phyloP scores from a whole-genome alignment of 768 basidiomycete species.

The Rhodotorula graminis region DNA sequence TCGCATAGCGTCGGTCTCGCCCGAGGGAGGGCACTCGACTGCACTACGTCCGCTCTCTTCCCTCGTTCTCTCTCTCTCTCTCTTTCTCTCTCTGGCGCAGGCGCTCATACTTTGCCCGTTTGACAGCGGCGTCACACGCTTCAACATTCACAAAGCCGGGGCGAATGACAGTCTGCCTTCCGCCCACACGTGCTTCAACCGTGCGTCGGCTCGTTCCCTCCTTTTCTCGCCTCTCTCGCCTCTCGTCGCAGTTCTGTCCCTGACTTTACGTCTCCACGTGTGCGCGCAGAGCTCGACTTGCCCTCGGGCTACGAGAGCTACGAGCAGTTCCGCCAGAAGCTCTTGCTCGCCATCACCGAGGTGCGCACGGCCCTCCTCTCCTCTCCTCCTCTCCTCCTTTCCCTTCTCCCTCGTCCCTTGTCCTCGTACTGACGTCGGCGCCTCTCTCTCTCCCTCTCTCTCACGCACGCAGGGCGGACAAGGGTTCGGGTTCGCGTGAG shows the following conservation, averaged over 20 bases:
- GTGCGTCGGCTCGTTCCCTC: neutral
- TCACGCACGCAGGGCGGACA: no score
- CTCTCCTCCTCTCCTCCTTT: neutral
- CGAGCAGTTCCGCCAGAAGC: constrained; percentile 86
- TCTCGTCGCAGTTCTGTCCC: no score
- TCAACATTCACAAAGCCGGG: constrained; percentile 37
- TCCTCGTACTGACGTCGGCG: neutral
- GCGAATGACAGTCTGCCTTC: constrained; percentile 20
- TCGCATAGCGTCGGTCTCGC: no score
- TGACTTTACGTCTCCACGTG: no score
- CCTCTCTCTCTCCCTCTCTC: no score
- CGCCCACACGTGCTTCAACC: constrained; percentile 45
- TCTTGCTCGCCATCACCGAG: constrained; percentile 88
- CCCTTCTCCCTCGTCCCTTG: no score
- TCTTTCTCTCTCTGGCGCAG: no score
- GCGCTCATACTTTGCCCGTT: no score
- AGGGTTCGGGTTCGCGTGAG: constrained; percentile 77
- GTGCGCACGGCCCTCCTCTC: constrained; percentile 54
- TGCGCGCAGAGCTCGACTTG: constrained; percentile 55
- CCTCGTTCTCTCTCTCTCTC: no score
- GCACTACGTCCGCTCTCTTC: no score
- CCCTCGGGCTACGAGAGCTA: constrained; percentile 85
- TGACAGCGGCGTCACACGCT: constrained; percentile 35
- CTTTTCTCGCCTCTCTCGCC: no score
- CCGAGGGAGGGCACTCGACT: no score